Base-by-base conservation (phyloP, 208 protist genomes). In the Leishmania aethiopica region DNA sequence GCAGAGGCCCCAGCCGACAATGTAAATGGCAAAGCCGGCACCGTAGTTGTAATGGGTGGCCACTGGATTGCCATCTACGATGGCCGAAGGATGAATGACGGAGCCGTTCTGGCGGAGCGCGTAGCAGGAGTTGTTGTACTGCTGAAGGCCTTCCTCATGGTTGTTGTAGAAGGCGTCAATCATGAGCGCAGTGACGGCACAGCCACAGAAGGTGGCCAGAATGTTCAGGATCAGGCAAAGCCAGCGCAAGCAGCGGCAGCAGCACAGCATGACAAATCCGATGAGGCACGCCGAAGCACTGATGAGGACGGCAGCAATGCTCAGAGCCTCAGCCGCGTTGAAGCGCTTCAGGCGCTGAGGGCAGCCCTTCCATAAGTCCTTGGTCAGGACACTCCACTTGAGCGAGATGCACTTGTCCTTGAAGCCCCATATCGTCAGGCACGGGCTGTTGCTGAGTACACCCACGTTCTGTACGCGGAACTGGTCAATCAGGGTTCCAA, bases 381-480 rank as follows among this genome's bases (percentile, higher is more conserved):
- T 73, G 13, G 80, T 84, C 64, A 45, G 35, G 15, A 60, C 45
- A 22, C 75, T 42, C 60, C 81, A 86, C 22, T 51, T 71, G 51
- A 40, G 77, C 47, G 76, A 85, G 81, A 83, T 86, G 87, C 90
- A 94, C 69, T 91, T 88, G 3, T 60, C 40, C 83, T 92, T 92
- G 19, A 55, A 74, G 8, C 88, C 90, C 90, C 90, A 94, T 57
- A 94, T 22, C 15, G 88, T 91, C 53, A 94, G 67, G 79, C 90
- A 94, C 55, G 75, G 49, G 6, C 37, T 85, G 81, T 90, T 85
- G 53, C 79, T 83, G 70, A 87, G 82, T 37, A 72, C 40, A 3
- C 77, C 37, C 32, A 76, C 51, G 15, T 60, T 76, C 59, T 85
- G 82, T 37, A 42, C 40, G 19, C 86, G 84, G 87, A 90, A 91